Base-by-base conservation (phyloP, 352 stramenopile species). In the Discostella stelligera region DNA sequence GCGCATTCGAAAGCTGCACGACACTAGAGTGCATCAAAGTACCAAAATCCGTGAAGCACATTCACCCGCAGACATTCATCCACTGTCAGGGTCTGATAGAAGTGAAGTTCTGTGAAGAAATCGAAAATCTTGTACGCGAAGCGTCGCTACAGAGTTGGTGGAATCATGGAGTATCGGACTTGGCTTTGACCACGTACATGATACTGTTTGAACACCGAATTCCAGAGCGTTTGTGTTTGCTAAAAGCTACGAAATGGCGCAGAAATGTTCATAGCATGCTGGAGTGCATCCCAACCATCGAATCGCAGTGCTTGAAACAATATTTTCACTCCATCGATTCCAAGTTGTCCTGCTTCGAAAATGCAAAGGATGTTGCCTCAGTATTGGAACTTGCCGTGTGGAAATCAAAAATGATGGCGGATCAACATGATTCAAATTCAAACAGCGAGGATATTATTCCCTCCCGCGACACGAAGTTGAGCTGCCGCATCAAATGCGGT, bases 351-450 rank as follows among this genome's bases (percentile, higher is more conserved):
- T 10, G 3, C 37, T 44, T 14, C 37, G 37, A 44, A 14, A 14
- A 8, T 14, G 37, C 11, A 44, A 67, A 67, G 60, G 20, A 67
- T 67, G 37, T 18, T 9, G 52, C 25, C 14, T 55, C 37, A 11
- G 6, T 67, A 41, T 6, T 67, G 32, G 60, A 67, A 54, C 60
- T 67, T 55, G 60, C 32, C 18, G 5, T 67, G 20, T 67, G 60
- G 60, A 55, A 54, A n/a, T 30, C 60, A 67, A 67, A 54, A 21
- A 54, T 48, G 27, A 54, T 52, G 27, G 27, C 5, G 5, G 25
- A 52, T n/a, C 54, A 61, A 25, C 41, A 25, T 10, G 46, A 16
- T 32, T 44, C 37, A 44, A 44, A 44, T n/a, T n/a, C n/a, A n/a
- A n/a, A n/a, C n/a, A n/a, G n/a, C 37, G 3, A 44, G 4, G 46